Conservation (phyloP, 306 rosid genomes). For the Nissolia schottii region DNA sequence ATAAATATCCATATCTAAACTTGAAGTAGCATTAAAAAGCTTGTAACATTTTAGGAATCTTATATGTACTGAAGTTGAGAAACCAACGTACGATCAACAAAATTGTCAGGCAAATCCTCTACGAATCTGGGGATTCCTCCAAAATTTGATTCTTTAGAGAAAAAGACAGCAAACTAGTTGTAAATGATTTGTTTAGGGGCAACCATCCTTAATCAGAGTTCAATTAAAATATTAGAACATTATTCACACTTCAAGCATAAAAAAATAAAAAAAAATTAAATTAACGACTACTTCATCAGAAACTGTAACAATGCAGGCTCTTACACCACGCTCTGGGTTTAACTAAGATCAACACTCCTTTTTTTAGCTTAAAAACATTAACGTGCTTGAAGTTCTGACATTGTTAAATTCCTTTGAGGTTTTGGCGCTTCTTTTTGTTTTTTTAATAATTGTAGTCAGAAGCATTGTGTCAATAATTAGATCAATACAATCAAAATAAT, state of each 20-base stretch:
- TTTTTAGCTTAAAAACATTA: conserved; percentile 37
- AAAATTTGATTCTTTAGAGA: conserved; percentile 20
- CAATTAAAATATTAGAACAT: neutral
- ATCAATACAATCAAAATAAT: too few relatives aligned
- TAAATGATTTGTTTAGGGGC: conserved; percentile 31
- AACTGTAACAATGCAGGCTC: conserved; percentile 26
- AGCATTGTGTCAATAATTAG: conserved; percentile 7
- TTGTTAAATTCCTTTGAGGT: conserved; percentile 23
- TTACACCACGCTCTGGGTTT: conserved; percentile 50
- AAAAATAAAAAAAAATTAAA: neutral
- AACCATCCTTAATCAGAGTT: conserved; percentile 1
- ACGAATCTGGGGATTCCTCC: conserved; percentile 35
- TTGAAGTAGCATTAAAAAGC: conserved; percentile 11
- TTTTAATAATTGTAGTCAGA: neutral
- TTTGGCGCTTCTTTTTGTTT: neutral
- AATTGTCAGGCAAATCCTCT: conserved; percentile 20
- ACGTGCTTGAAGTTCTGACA: conserved; percentile 41
- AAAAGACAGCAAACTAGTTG: conserved; percentile 50
- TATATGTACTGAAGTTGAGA: conserved; percentile 20
- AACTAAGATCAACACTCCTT: conserved; percentile 19
- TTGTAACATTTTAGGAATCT: conserved; percentile 17
- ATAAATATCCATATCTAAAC: neutral
- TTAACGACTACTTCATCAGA: conserved; percentile 3
- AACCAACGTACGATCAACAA: conserved; percentile 35
- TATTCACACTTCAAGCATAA: neutral